Conservation (phyloP, 768 basidiomycete species). For the Tylopilus plumbeoviolaceoides region DNA sequence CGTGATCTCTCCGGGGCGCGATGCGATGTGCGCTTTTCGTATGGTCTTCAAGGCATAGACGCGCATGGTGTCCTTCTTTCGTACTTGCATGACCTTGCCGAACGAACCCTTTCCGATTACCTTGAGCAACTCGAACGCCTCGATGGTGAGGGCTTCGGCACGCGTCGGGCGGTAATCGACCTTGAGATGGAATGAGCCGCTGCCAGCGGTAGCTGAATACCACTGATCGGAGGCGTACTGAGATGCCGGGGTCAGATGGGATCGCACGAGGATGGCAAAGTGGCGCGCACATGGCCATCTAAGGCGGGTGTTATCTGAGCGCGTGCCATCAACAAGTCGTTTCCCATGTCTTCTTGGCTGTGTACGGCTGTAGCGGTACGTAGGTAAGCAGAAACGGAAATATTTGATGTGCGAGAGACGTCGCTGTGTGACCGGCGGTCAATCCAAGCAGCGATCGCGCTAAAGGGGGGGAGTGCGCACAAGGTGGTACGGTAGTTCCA, state of each 20-base stretch:
- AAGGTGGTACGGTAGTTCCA: constrained; percentile 98
- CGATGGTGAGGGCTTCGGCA: constrained; percentile 85
- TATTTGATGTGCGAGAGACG: constrained; percentile 89
- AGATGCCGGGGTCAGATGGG: constrained; percentile 5
- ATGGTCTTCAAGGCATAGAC: constrained; percentile 99
- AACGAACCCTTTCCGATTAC: constrained; percentile 98
- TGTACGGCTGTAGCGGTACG: constrained; percentile 70
- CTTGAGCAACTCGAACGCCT: constrained; percentile 93
- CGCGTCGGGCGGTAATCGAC: constrained; percentile 89
- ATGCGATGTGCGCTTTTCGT: constrained; percentile 96
- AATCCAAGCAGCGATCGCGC: neutral
- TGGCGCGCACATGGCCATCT: constrained; percentile 61
- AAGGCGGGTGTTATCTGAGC: constrained; percentile 84
- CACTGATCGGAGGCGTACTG: constrained; percentile 88
- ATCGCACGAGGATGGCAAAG: neutral
- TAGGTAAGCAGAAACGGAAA: constrained; percentile 88
- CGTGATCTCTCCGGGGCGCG: constrained; percentile 93
- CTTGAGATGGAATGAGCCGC: constrained; percentile 93
- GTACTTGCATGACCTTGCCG: constrained; percentile 99
- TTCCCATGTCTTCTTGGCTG: constrained; percentile 92
- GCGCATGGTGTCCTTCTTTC: constrained; percentile 96
- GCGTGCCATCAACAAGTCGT: constrained; percentile 91
- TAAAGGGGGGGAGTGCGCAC: constrained; percentile 44
- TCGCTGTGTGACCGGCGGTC: constrained; percentile 52
- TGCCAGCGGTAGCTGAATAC: constrained; percentile 79